phyloP scores from a whole-genome alignment of 2,329 filamentous ascomycete genomes.

The Aureobasidium leucospermi region DNA sequence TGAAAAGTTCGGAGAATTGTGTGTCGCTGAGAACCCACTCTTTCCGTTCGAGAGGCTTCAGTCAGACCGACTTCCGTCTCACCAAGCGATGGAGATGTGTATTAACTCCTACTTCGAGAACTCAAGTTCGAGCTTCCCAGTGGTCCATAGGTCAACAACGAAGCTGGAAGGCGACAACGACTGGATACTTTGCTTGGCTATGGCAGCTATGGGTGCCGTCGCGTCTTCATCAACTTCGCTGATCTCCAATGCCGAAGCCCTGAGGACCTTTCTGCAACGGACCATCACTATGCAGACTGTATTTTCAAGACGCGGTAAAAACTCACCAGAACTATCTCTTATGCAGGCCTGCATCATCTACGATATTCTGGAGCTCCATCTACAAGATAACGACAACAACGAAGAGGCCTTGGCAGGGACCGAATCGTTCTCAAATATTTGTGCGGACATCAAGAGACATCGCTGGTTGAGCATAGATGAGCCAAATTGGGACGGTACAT shows the following conservation, averaged over 20 bases:
- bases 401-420: conserved; percentile 1
- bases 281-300: background rate
- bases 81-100: background rate
- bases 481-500: background rate
- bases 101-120: background rate
- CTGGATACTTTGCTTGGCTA: conserved; percentile 5
- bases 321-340: background rate
- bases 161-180: background rate
- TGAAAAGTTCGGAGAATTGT: background rate
- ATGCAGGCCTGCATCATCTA: conserved; percentile 2
- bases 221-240: background rate
- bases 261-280: background rate
- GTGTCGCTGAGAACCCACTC: background rate
- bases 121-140: background rate
- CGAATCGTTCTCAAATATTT: background rate
- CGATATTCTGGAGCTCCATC: conserved; percentile 1
- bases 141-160: background rate
- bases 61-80: conserved; percentile 1
- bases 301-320: background rate
- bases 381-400: background rate
- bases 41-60: background rate
- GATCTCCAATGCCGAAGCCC: background rate
- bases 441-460: conserved; percentile 1
- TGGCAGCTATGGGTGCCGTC: background rate
- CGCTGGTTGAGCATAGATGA: background rate